These are phyloP conservation scores for Puccinia hordei DNA, from an alignment of 1,284 basidiomycete species.

Conservation along the genomic window DNA sequence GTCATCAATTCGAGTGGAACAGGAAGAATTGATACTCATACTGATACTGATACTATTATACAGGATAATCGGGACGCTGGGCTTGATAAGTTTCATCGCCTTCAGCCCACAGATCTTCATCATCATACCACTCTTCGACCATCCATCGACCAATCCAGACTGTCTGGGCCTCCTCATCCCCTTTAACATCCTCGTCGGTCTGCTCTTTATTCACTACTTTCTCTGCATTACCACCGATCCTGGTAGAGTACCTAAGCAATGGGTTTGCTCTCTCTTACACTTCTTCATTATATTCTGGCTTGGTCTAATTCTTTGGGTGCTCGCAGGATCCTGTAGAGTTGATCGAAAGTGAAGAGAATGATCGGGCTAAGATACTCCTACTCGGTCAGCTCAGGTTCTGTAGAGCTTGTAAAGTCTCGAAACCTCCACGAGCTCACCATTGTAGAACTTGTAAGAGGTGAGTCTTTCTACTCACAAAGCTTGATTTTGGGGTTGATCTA, in stretches of 20 bases:
- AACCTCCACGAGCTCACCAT: conserved; percentile 59
- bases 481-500: background rate
- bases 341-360: conserved; percentile 27
- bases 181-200: conserved; percentile 77
- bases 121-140: conserved; percentile 75
- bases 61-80: conserved; percentile 67
- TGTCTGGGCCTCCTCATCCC: conserved; percentile 74
- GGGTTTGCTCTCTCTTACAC: conserved; percentile 68
- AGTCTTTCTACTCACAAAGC: conserved; percentile 51
- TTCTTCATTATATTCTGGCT: background rate
- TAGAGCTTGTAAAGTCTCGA: conserved; percentile 55
- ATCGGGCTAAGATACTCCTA: conserved; percentile 55
- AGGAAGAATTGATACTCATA: background rate
- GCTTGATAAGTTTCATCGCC: conserved; percentile 82
- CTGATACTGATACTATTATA: background rate
- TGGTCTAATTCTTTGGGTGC: background rate
- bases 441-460: conserved; percentile 58
- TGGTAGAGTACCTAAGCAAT: conserved; percentile 75
- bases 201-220: conserved; percentile 84
- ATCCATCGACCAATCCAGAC: conserved; percentile 69
- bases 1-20: background rate
- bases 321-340: conserved; percentile 19
- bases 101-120: conserved; percentile 85
- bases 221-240: conserved; percentile 78
- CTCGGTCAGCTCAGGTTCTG: conserved; percentile 55